Evolutionary conservation across 306 rosid genomes (phyloP).

Genomic region (Trifolium subterraneum): DNA sequence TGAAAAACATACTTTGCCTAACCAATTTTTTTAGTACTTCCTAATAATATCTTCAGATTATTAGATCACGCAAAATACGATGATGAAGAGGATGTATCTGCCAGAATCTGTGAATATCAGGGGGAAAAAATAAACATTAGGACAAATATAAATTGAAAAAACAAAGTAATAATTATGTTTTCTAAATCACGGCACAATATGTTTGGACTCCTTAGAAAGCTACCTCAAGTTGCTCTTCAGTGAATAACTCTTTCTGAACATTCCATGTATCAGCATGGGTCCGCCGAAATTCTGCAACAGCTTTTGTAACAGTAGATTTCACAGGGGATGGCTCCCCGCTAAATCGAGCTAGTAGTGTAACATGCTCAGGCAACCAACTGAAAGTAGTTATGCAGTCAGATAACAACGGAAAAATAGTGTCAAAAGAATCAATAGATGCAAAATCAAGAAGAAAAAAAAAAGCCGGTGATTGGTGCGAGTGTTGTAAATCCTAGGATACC

Average conservation of each 20-base stretch:
- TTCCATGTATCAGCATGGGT: conserved; percentile 99
- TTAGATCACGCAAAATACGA: conserved; percentile 87
- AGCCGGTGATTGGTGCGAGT: background rate
- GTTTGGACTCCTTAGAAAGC: conserved; percentile 16
- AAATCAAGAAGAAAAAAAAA: conserved; percentile 17
- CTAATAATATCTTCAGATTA: conserved; percentile 51
- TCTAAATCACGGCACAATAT: conserved; percentile 20
- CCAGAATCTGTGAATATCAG: conserved; percentile 74
- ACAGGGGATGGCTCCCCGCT: conserved; percentile 92
- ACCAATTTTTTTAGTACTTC: conserved; percentile 48
- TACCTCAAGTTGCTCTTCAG: conserved; percentile 98
- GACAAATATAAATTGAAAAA: background rate
- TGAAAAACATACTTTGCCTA: conserved; percentile 46
- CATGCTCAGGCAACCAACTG: conserved; percentile 97
- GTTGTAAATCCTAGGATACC: background rate
- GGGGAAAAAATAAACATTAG: conserved; percentile 16
- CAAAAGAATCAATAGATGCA: conserved; percentile 14
- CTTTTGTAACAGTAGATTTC: conserved; percentile 94
- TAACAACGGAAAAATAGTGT: background rate
- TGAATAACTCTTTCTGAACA: conserved; percentile 86
- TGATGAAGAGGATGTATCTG: conserved; percentile 94
- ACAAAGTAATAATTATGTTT: conserved; percentile 8
- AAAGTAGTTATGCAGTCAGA: conserved; percentile 39
- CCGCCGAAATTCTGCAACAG: conserved; percentile 96
- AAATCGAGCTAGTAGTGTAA: conserved; percentile 89